Evolutionary conservation across 495 filamentous ascomycete species (phyloP), one percentile per base, ranked within the genome.

Genomic region (Talaromyces proteolyticus): DNA sequence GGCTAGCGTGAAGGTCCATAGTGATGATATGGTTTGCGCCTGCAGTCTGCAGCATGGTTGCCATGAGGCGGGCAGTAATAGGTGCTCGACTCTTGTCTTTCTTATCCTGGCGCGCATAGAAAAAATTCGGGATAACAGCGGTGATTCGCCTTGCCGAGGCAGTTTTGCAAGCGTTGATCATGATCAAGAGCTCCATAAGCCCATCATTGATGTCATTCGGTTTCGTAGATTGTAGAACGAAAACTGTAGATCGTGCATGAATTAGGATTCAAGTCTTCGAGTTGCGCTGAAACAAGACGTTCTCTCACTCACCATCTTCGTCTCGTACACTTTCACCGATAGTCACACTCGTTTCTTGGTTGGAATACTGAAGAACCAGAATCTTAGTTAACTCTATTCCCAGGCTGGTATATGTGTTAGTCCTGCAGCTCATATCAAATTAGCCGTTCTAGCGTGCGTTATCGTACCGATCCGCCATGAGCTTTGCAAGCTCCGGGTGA

Each of bases 101-200:
- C 76, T 98, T 98, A 74, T 98, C 93, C 70, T 98, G 93, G 22
- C 93, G 88, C n/a, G 92, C 92, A 60, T 98, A 96, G 22, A 91
- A 92, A 73, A 96, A 98, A 71, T 98, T 96, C 52, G 93, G 93
- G 44, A 96, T 88, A 49, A 91, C 82, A 53, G 87, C 87, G 18
- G 90, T 96, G 69, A 98, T 96, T 53, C 89, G 84, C 52, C 91
- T 81, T 4, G 91, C 91, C n/a, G 85, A 91, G 29, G 93, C 94
- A 19, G 93, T 96, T 58, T 95, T 92, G 79, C 93, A 98, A 46
- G 93, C 93, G 63, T 95, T 95, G 74, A 97, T 96, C 83, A 97
- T 95, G 68, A 97, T 97, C 26, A 98, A 79, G 42, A 98, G 82
- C 70, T 98, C 93, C 93, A 98, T 98, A 46, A 98, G 78, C 42